Evolutionary conservation across 306 rosid genomes (phyloP).

Genomic region (Luffa aegyptiaca): DNA sequence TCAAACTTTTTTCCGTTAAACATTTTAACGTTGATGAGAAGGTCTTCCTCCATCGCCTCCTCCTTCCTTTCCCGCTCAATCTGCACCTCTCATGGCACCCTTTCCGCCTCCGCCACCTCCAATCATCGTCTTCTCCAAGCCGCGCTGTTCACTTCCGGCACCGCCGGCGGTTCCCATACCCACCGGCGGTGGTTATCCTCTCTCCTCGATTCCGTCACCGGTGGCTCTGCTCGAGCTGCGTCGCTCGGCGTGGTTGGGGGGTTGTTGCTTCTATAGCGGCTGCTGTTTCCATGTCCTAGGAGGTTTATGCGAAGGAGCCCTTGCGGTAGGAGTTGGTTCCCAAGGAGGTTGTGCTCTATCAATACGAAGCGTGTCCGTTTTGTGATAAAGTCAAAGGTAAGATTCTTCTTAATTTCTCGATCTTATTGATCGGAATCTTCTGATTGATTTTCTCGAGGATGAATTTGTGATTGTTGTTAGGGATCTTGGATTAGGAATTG

Average conservation of each 20-base stretch:
- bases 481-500: not conserved
- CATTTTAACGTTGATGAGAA: conserved; percentile 36
- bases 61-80: conserved; percentile 37
- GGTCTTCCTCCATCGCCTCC: conserved; percentile 36
- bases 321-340: conserved; percentile 50
- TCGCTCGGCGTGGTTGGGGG: conserved; percentile 39
- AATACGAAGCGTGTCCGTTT: conserved; percentile 92
- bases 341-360: conserved; percentile 72
- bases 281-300: conserved; percentile 27
- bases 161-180: conserved; percentile 8
- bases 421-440: not conserved
- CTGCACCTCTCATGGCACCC: conserved; percentile 32
- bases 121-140: conserved; percentile 37
- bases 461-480: not conserved
- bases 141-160: conserved; percentile 32
- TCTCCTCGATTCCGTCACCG: conserved; percentile 18
- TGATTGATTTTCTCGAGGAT: not conserved
- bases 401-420: not conserved
- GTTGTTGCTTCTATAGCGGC: conserved; percentile 30
- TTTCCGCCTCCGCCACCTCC: conserved; percentile 11
- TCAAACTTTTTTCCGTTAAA: too few relatives aligned
- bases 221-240: conserved; percentile 3
- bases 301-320: conserved; percentile 70
- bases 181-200: conserved; percentile 35
- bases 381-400: conserved; percentile 89